Evolutionary conservation across 257 asterid species (phyloP).

Genomic region (Dorcoceras hygrometricum): DNA sequence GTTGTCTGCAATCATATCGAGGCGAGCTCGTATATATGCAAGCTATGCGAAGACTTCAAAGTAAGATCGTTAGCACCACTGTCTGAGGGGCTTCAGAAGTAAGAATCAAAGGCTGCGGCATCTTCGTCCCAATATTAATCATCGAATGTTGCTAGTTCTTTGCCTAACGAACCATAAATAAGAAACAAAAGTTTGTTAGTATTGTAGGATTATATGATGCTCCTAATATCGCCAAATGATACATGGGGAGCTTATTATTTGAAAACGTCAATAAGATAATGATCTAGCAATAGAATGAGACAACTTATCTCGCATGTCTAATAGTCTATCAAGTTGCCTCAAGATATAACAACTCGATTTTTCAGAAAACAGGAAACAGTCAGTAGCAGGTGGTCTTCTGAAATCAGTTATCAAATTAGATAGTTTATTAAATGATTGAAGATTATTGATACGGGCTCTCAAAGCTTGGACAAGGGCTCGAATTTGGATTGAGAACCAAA

Average conservation of each 20-base stretch:
- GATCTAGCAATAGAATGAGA: background rate
- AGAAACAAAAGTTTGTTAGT: background rate
- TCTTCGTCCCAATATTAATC: background rate
- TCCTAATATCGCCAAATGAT: background rate
- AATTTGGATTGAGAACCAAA: background rate
- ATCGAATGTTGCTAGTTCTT: background rate
- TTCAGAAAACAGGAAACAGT: background rate
- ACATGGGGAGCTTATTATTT: background rate
- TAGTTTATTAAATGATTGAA: too few species aligned
- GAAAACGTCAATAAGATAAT: too few species aligned
- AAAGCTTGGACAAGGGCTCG: background rate
- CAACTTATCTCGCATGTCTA: background rate
- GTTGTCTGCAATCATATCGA: background rate
- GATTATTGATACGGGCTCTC: background rate
- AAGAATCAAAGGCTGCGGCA: background rate
- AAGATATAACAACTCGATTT: background rate
- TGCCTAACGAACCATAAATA: background rate
- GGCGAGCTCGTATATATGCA: background rate
- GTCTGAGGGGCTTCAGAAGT: too few species aligned
- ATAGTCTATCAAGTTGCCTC: background rate
- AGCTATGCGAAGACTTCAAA: too few species aligned
- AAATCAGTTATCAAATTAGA: too few species aligned
- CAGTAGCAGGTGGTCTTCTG: too few species aligned
- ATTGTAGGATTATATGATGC: background rate
- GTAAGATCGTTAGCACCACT: background rate